Percentiles rank a stretch among this genome's conserved stretches.
Evolutionary conservation across 257 asterid species (phyloP).

Genomic region (Solanum dulcamara): DNA sequence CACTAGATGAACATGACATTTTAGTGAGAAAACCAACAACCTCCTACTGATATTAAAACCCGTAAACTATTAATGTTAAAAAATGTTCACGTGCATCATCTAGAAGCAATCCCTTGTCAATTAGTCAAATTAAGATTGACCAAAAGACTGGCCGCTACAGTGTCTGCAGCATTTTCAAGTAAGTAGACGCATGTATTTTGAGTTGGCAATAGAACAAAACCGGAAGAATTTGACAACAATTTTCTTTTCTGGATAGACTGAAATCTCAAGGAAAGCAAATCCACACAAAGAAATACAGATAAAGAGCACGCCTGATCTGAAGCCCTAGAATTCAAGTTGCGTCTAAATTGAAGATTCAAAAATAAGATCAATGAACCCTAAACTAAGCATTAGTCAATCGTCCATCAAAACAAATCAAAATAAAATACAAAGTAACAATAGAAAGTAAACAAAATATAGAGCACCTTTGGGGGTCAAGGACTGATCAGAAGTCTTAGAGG

Average conservation of each 20-base stretch:
- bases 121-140: background rate
- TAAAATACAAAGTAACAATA: background rate
- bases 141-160: background rate
- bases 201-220: background rate
- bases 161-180: background rate
- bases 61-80: background rate
- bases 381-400: background rate
- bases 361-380: slow-evolving; percentile 1
- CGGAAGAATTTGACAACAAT: background rate
- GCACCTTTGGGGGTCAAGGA: slow-evolving; percentile 70
- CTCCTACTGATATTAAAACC: background rate
- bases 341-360: background rate
- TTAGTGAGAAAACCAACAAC: background rate
- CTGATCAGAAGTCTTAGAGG: slow-evolving; percentile 53
- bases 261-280: background rate
- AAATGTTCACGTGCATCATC: background rate
- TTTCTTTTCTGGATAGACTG: background rate
- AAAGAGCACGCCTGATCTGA: slow-evolving; percentile 23
- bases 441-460: background rate
- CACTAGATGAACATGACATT: background rate
- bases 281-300: background rate
- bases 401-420: slow-evolving; percentile 7
- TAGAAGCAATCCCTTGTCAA: background rate
- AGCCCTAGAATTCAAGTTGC: slow-evolving; percentile 6
- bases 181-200: background rate